These are phyloP conservation scores for Tulasnella calospora DNA, from an alignment of 768 basidiomycete genomes.

Conservation along the genomic window DNA sequence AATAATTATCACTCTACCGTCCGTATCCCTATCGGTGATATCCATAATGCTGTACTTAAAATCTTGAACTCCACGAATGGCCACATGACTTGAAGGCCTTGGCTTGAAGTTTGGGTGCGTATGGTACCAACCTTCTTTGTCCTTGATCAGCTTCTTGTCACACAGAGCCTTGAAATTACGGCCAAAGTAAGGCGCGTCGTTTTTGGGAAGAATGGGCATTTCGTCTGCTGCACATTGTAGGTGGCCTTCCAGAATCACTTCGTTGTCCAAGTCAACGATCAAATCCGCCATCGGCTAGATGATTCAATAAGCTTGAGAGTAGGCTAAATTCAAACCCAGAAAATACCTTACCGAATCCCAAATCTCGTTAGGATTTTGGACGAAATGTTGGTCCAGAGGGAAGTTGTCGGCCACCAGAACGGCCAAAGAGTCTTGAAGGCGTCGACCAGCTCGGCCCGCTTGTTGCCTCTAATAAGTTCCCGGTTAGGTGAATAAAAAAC, in stretches of 20 bases:
- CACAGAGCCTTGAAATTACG: slow-evolving; percentile 52
- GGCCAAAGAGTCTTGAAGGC: slow-evolving; percentile 72
- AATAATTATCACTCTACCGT: slow-evolving; percentile 46
- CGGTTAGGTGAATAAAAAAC: background rate
- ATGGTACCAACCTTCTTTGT: slow-evolving; percentile 86
- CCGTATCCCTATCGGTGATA: slow-evolving; percentile 42
- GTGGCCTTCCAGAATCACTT: slow-evolving; percentile 74
- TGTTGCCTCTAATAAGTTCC: slow-evolving; percentile 63
- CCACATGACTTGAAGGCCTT: slow-evolving; percentile 63
- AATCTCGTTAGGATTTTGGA: slow-evolving; percentile 61
- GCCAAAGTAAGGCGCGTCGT: slow-evolving; percentile 72
- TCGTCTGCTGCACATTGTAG: slow-evolving; percentile 84
- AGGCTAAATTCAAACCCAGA: background rate
- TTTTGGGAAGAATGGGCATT: slow-evolving; percentile 61
- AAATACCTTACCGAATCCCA: slow-evolving; percentile 37
- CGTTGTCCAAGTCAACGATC: slow-evolving; percentile 65
- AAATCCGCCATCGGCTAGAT: slow-evolving; percentile 50
- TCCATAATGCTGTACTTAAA: slow-evolving; percentile 74
- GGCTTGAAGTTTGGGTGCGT: slow-evolving; percentile 74
- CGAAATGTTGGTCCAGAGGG: slow-evolving; percentile 72
- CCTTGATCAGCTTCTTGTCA: slow-evolving; percentile 53
- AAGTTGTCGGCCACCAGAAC: slow-evolving; percentile 64
- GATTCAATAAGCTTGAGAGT: background rate
- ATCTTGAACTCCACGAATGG: slow-evolving; percentile 72
- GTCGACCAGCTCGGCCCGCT: slow-evolving; percentile 78